These are phyloP conservation scores for Arthrobotrys megalospora DNA, from an alignment of 2,329 filamentous ascomycete species.

Conservation along the genomic window DNA sequence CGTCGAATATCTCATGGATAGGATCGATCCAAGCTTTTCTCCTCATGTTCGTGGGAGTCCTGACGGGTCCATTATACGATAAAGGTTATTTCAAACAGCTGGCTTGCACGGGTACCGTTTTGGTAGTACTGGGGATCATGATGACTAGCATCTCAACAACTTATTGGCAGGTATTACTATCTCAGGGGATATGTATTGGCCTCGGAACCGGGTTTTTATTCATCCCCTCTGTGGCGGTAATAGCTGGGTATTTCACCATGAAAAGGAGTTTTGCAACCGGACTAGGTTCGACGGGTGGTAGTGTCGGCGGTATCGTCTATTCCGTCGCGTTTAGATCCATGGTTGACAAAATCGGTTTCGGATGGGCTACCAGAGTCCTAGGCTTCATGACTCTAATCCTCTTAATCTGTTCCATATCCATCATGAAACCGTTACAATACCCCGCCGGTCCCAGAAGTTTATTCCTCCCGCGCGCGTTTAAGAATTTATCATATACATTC, in stretches of 20 bases:
- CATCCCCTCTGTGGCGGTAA: conserved; percentile 68
- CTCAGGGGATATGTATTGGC: conserved; percentile 73
- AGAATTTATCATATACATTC: conserved; percentile 66
- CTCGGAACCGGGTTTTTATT: conserved; percentile 70
- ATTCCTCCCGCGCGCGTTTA: conserved; percentile 66
- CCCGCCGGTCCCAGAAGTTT: conserved; percentile 61
- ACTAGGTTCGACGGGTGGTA: conserved; percentile 68
- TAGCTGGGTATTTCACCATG: conserved; percentile 68
- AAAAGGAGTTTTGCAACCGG: conserved; percentile 69
- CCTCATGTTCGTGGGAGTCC: conserved; percentile 68
- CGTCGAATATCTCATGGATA: conserved; percentile 69
- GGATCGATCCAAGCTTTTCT: conserved; percentile 71
- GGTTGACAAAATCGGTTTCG: conserved; percentile 66
- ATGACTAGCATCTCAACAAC: conserved; percentile 67
- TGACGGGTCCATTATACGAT: conserved; percentile 71
- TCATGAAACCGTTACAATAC: conserved; percentile 62
- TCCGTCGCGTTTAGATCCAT: conserved; percentile 68
- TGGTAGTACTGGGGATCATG: conserved; percentile 71
- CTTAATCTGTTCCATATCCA: conserved; percentile 65
- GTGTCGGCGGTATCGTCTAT: conserved; percentile 68
- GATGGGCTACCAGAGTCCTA: conserved; percentile 67
- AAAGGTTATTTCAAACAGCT: conserved; percentile 69
- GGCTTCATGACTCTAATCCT: conserved; percentile 65
- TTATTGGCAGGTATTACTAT: conserved; percentile 73
- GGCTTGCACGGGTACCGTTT: conserved; percentile 68